These are phyloP conservation scores for Leptomonas seymouri DNA, from an alignment of 208 protist species.

Conservation along the genomic window DNA sequence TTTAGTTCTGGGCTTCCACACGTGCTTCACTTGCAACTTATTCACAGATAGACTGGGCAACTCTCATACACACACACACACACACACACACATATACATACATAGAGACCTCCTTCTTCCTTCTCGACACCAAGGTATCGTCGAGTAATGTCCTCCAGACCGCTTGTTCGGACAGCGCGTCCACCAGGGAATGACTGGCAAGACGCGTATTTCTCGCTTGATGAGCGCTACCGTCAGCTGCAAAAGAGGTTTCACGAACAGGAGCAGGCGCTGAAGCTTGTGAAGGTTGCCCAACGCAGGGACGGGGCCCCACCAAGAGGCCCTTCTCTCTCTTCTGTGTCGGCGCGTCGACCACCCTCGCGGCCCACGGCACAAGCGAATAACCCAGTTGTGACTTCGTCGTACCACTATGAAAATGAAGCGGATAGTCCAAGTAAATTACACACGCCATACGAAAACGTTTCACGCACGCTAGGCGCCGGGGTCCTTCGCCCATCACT, in stretches of 20 bases:
- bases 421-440: not conserved
- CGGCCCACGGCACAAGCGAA: not conserved
- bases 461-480: not conserved
- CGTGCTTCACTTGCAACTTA: not conserved
- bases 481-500: not conserved
- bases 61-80: not conserved
- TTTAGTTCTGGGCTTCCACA: no score
- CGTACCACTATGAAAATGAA: not conserved
- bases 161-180: constrained; percentile 23
- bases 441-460: not conserved
- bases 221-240: constrained; percentile 80
- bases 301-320: constrained; percentile 18
- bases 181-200: constrained; percentile 78
- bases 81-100: not conserved
- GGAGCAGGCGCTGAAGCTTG: constrained; percentile 76
- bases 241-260: constrained; percentile 69
- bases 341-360: constrained; percentile 9
- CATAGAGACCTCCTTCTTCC: not conserved
- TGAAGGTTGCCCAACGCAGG: constrained; percentile 72
- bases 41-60: constrained; percentile 3
- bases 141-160: constrained; percentile 11
- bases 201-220: constrained; percentile 79
- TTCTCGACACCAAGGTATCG: not conserved
- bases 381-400: not conserved
- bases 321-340: constrained; percentile 27